Base-by-base conservation (phyloP, 805 yeast genomes). In the Dipodascus albidus region DNA sequence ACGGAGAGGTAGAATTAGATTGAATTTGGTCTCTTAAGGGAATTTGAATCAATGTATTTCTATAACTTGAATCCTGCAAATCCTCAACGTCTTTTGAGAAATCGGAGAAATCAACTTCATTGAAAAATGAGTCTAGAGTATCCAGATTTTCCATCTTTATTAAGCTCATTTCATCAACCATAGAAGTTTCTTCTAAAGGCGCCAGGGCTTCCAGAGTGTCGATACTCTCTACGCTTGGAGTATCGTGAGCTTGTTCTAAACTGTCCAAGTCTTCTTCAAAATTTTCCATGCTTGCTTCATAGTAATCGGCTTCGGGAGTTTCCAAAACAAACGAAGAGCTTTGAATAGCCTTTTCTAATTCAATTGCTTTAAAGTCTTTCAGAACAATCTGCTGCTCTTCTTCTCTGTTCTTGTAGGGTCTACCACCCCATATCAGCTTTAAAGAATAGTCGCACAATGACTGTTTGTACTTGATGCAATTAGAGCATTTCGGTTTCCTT, bases 401-500 rank as follows among this genome's bases (percentile, higher is more conserved):
- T 60, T 66, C 61, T 64, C 67, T 58, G 70, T 63, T 62, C 68
- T 70, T 78, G 78, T 62, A 72, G 77, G 87, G 87, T 50, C 89
- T 66, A 0, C 90, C 90, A 19, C 87, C 89, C 91, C 91, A 85
- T 0, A 80, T 76, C 31, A 85, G 68, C 56, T 74, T 77, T 8
- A 85, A 60, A 2, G 82, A 70, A 59, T 85, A 85, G 61, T 83
- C 89, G 66, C 93, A 85, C 1, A 59, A 55, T 8, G 60, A 53
- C 0, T 67, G 65, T 1, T 74, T 65, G 44, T 38, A 38, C 56
- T 76, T 79, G 1, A 61, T 44, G 62, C 95, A 85, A 54, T 76
- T 72, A 0, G 74, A 60, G 60, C 95, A 85, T 0, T 61, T 55
- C 0, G 93, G 93, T 61, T 81, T 82, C 19, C 52, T 57, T 63